Conservation (phyloP, 495 filamentous ascomycete genomes). For the Pyrenula aspistea region DNA sequence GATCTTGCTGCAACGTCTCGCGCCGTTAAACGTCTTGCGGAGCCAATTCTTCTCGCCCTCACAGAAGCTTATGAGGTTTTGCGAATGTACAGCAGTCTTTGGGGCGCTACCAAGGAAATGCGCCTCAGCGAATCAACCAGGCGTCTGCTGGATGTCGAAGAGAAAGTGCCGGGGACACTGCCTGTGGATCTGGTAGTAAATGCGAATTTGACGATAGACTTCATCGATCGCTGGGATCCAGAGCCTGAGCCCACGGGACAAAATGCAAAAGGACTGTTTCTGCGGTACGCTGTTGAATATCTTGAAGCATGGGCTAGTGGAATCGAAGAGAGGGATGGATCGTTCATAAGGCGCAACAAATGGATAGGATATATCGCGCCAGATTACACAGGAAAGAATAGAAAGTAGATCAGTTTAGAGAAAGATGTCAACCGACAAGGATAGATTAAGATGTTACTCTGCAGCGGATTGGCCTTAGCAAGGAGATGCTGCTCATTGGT, state of each 20-base stretch:
- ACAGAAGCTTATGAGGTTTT: background rate
- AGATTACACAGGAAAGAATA: too few relatives aligned
- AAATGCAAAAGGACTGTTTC: background rate
- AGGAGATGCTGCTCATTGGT: too few relatives aligned
- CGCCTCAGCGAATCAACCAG: background rate
- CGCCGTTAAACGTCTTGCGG: background rate
- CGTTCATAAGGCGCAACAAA: background rate
- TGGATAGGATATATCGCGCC: background rate
- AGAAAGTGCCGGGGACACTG: background rate
- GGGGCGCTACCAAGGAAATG: background rate
- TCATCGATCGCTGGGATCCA: background rate
- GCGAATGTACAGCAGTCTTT: background rate
- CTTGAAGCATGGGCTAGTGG: background rate
- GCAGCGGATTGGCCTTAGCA: too few relatives aligned
- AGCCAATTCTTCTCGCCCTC: background rate
- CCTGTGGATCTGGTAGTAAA: background rate
- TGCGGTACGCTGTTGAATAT: background rate
- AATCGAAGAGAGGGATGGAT: background rate
- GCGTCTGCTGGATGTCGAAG: background rate
- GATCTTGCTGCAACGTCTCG: constrained; percentile 10
- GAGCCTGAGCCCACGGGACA: background rate
- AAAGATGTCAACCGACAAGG: too few relatives aligned
- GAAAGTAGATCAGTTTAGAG: too few relatives aligned
- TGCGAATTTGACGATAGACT: background rate
- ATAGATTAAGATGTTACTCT: too few relatives aligned